Base-by-base conservation (phyloP, 768 basidiomycete species). In the Podaxis rugospora region DNA sequence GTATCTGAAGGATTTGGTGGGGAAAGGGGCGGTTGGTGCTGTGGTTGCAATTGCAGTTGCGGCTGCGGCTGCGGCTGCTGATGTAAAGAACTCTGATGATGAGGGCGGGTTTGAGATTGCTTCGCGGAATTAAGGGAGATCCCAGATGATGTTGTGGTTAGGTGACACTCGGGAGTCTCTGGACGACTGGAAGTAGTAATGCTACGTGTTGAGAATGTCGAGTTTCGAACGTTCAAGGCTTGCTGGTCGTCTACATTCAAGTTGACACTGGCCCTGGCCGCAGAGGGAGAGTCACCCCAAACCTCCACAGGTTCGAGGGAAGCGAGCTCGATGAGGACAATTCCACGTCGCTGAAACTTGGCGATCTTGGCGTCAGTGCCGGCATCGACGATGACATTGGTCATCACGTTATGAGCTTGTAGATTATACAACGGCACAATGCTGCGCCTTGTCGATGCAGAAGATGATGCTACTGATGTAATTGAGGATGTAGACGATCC, bases 351-450 rank as follows among this genome's bases (percentile, higher is more conserved):
- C 57, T 79, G 76, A 68, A 92, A 93, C 64, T 83, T 88, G 3
- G 92, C 90, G 39, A 94, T 86, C 73, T 90, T 90, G 21, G 89
- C 88, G 61, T 93, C 92, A 0, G 92, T 94, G 42, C 93, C 93
- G 0, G 93, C 93, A 68, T 95, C 93, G 28, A 92, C 83, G 58
- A 95, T 87, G 37, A 86, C 84, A 66, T 93, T 95, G 11, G 91
- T 87, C 80, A 93, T 80, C 53, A 95, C 89, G 63, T 92, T 89
- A 71, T 95, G 93, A 0, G 92, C 92, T 62, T 90, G 88, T 21
- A 95, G 81, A 68, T 93, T 94, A 74, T 94, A 93, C 2, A 95
- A 76, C 0, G 93, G 92, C 59, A 93, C 86, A 68, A 94, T 93
- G 70, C 83, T 86, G 61, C 90, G 81, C n/a, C 89, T 67, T 27